A percentile compares a stretch with the other conserved stretches of the same genome.
phyloP scores from a whole-genome alignment of 345 rosid genomes.

The Corchorus olitorius region DNA sequence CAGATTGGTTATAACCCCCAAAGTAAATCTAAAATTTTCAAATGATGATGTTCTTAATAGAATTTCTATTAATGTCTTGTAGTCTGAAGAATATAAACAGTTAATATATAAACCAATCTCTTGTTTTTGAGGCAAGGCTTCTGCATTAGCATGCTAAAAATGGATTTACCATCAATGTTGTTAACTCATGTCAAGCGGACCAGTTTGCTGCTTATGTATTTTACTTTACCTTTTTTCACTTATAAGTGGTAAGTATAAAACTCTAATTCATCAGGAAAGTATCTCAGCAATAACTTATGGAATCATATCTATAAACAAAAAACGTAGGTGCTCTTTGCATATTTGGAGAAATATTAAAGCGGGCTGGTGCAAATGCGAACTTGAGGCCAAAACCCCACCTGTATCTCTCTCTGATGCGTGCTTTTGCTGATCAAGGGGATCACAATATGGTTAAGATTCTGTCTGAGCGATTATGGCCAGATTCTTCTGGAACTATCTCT shows the following conservation, averaged over 20 bases:
- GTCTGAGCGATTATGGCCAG: constrained; percentile 61
- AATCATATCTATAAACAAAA: constrained; percentile 2
- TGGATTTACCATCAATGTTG: background rate
- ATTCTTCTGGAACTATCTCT: constrained; percentile 66
- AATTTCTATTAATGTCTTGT: background rate
- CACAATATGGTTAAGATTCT: constrained; percentile 56
- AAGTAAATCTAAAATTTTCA: background rate
- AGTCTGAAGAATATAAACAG: background rate
- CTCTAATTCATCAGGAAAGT: background rate
- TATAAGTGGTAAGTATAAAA: background rate
- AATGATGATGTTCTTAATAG: background rate
- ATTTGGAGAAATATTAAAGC: constrained; percentile 76
- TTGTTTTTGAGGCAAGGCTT: background rate
- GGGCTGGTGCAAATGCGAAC: constrained; percentile 42
- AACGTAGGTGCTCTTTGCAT: constrained; percentile 65
- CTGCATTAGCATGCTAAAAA: background rate
- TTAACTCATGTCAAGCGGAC: background rate
- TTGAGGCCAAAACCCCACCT: constrained; percentile 79
- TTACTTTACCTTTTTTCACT: background rate
- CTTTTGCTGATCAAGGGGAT: constrained; percentile 58
- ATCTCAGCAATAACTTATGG: constrained; percentile 6
- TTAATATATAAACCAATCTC: background rate
- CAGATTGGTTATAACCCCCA: background rate
- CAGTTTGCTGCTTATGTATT: background rate
- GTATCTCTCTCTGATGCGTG: constrained; percentile 78